Evolutionary conservation across 2,329 filamentous ascomycete genomes (phyloP).

Genomic region (Tolypocladium tropicale): DNA sequence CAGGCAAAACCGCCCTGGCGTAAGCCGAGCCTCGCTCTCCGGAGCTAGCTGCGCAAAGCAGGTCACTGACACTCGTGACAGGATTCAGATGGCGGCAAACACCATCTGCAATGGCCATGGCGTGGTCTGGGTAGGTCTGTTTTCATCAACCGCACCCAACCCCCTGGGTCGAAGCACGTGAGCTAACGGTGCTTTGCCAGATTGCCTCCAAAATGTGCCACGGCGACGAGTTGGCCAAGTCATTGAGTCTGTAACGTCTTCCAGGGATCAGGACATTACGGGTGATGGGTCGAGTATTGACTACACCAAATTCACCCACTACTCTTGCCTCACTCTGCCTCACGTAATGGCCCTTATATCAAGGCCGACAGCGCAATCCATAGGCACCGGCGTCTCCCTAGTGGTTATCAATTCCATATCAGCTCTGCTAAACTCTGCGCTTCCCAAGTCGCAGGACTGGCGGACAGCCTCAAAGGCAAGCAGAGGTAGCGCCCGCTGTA

Average conservation of each 20-base stretch:
- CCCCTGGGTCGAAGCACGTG: background rate
- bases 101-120: slow-evolving; percentile 48
- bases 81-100: slow-evolving; percentile 59
- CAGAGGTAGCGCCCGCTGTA: slow-evolving; percentile 21
- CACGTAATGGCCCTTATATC: slow-evolving; percentile 68
- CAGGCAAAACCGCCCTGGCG: slow-evolving; percentile 78
- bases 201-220: slow-evolving; percentile 35
- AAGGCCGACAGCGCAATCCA: slow-evolving; percentile 52
- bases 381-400: slow-evolving; percentile 53
- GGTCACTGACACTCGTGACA: slow-evolving; percentile 20
- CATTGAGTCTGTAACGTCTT: slow-evolving; percentile 9
- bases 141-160: background rate
- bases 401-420: slow-evolving; percentile 73
- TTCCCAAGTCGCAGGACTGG: slow-evolving; percentile 48
- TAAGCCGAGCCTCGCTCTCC: slow-evolving; percentile 30
- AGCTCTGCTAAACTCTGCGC: slow-evolving; percentile 64
- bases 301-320: slow-evolving; percentile 32
- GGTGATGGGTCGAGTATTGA: slow-evolving; percentile 9
- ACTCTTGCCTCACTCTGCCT: slow-evolving; percentile 48
- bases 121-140: slow-evolving; percentile 77
- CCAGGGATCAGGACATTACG: slow-evolving; percentile 1
- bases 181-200: slow-evolving; percentile 13
- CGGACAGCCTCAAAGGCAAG: slow-evolving; percentile 25
- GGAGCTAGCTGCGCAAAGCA: background rate
- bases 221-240: slow-evolving; percentile 16